Base-by-base conservation (phyloP, 352 stramenopile species). In the Phytophthora europaea region DNA sequence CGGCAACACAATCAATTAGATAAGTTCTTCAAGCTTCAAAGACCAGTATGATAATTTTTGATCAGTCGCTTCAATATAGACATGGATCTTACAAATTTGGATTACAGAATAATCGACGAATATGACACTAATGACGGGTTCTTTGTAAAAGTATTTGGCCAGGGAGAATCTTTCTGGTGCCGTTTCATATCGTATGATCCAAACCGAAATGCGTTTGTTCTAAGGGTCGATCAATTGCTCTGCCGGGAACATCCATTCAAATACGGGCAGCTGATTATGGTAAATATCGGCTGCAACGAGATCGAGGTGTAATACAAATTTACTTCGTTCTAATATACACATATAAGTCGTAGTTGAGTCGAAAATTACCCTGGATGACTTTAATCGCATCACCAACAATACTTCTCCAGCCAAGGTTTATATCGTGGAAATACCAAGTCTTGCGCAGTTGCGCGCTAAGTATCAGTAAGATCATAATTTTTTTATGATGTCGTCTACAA, bases 371-470 rank as follows among this genome's bases (percentile, higher is more conserved):
- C 53, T 60, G 53, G 31, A 48, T 12, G 33, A 60, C 28, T 48
- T 60, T 34, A 33, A 48, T 48, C 31, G n/a, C 53, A 60, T 60
- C 33, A 60, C 31, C 53, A 60, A 60, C 0, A 48, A 60, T 50
- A 15, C 16, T 50, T 60, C 53, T 33, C 53, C 33, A 18, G 33
- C 33, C 33, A 60, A 60, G 18, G 53, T 60, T 60, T 60, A 18
- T 33, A 60, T 60, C 0, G 53, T 60, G n/a, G 16, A 60, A 60
- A 60, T 48, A 60, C 1, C 16, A 47, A 20, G 0, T 2, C 38
- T 47, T 3, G 38, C 38, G 38, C 38, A 47, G 38, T 20, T 47
- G 12, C 33, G 2, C 1, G 53, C 53, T 7, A 60, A 60, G 16
- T 60, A 60, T 33, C 33, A 60, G 53, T 50, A 2, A 48, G 28